phyloP scores from a whole-genome alignment of 371 early-diverging fungal genomes.

The Mortierella sp. region DNA sequence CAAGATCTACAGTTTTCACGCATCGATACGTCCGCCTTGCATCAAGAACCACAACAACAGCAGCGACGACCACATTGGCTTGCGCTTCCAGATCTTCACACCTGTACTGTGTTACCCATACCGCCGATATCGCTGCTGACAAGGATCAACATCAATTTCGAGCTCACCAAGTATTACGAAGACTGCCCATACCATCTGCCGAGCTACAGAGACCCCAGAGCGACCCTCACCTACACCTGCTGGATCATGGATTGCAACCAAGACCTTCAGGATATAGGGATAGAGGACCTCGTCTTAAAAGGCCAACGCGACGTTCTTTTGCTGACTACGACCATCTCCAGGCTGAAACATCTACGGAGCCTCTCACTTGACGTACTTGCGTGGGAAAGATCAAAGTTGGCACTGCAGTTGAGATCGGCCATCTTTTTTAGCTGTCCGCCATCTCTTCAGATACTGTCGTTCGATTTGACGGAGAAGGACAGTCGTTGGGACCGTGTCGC shows the following conservation, averaged over 20 bases:
- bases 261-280: background rate
- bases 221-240: background rate
- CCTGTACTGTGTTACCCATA: background rate
- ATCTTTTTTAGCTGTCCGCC: background rate
- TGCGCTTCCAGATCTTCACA: background rate
- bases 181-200: background rate
- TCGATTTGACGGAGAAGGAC: too few relatives aligned
- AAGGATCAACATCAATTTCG: too few relatives aligned
- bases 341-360: background rate
- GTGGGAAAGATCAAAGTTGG: background rate
- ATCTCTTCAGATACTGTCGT: background rate
- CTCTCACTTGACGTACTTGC: background rate
- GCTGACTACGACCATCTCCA: background rate
- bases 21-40: too few relatives aligned
- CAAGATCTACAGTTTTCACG: background rate
- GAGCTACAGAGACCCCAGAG: background rate
- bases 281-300: background rate
- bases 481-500: too few relatives aligned
- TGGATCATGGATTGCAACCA: background rate
- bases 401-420: background rate
- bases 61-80: background rate
- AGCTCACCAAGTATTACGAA: too few relatives aligned
- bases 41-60: too few relatives aligned
- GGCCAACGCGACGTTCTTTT: background rate
- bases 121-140: background rate